Evolutionary conservation across 192 early-diverging fungal species (phyloP), one percentile per base, ranked within the genome.

Genomic region (Phlyctochytrium planicorne): DNA sequence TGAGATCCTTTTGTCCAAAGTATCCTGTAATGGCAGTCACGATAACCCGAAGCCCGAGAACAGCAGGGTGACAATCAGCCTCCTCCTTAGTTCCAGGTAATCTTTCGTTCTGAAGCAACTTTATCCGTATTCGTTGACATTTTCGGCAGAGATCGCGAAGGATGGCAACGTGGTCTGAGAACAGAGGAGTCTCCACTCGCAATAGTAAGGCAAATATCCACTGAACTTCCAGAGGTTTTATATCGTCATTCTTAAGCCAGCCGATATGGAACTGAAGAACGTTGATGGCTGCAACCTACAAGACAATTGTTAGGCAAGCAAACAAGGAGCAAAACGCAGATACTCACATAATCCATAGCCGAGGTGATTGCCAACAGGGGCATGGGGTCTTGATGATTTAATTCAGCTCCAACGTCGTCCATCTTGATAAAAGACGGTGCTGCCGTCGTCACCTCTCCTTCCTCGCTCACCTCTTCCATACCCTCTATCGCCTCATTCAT

Each of bases 1-100:
- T 29, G 14, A 57, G 27, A 25, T 57, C 55, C 55, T 57, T 57
- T 27, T 57, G 55, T 27, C 55, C 55, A 57, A 20, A 57, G 27
- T 25, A 29, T 10, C 55, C 55, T 10, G 55, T 25, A 4, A 57
- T 25, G 10, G 27, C 27, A 6, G 55, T 57, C 20, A 57, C 55
- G 12, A 57, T 25, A 6, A 57, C 27, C 55, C 55, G 10, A 6
- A 57, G 4, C 27, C 55, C 55, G 14, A 57, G 10, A 12, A 57
- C 55, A 10, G 20, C 6, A 10, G 55, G 55, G 25, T 57, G 14
- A 12, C 14, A 6, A 29, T 29, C 20, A 6, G 12, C 55, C 40
- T 10, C n/a, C 40, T n/a, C 40, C 12, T n/a, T 10, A 10, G 16
- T 29, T 27, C 27, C 55, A 12, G 25, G 12, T 4, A 57, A 10